phyloP scores from a whole-genome alignment of 306 rosid species.

The Fagus crenata region DNA sequence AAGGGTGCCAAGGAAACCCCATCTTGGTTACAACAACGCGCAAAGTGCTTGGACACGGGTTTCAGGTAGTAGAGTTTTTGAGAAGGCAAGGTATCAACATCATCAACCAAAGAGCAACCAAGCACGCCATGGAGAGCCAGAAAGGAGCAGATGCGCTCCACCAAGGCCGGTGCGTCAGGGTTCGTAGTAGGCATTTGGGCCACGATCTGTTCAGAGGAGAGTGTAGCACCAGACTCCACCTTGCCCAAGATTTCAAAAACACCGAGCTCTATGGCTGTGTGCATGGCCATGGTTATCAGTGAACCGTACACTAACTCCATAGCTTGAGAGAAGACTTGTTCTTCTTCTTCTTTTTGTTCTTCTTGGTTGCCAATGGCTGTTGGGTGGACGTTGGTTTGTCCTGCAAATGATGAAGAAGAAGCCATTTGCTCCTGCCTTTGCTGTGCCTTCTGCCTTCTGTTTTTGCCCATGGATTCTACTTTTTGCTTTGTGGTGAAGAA shows the following conservation, averaged over 20 bases:
- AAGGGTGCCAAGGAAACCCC: constrained; percentile 47
- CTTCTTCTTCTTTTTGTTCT: constrained; percentile 22
- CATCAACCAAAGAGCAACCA: constrained; percentile 23
- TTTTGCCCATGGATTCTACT: no score
- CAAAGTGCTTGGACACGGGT: constrained; percentile 43
- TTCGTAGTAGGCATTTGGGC: constrained; percentile 32
- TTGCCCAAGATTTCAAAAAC: constrained; percentile 49
- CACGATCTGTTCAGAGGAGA: constrained; percentile 41
- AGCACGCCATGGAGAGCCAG: constrained; percentile 48
- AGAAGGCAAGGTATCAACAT: not conserved
- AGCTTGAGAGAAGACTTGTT: constrained; percentile 40
- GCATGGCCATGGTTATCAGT: constrained; percentile 38
- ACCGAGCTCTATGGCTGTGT: constrained; percentile 46
- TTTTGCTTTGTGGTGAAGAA: no score
- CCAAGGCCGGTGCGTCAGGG: constrained; percentile 42
- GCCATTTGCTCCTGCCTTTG: no score
- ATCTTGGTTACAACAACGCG: constrained; percentile 21
- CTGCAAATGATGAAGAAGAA: no score
- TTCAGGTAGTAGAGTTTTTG: constrained; percentile 39
- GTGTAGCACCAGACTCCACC: constrained; percentile 32
- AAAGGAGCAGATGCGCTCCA: constrained; percentile 54
- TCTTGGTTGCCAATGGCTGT: no score
- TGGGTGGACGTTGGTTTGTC: no score
- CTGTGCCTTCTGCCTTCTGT: no score
- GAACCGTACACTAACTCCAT: constrained; percentile 29